Conservation (phyloP, 2,329 filamentous ascomycete species). For the Fusarium algeriense region DNA sequence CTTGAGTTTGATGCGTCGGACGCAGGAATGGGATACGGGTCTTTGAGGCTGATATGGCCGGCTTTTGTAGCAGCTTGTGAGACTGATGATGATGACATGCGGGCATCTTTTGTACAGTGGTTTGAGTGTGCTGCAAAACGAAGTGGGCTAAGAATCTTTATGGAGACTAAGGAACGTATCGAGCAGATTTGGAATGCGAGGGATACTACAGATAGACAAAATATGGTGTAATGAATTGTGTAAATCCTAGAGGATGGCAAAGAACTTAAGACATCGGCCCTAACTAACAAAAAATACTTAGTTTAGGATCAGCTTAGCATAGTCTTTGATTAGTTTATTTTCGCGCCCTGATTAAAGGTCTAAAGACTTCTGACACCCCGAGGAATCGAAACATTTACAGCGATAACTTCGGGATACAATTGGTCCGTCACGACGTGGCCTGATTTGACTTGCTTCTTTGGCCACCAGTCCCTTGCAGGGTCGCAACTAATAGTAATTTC, state of each 20-base stretch:
- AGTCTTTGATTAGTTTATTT: no score
- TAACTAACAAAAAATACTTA: no score
- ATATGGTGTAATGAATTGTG: no score
- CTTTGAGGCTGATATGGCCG: constrained; percentile 34
- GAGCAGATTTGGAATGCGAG: constrained; percentile 21
- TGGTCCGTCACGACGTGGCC: neutral
- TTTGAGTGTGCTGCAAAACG: constrained; percentile 16
- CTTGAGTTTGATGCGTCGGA: constrained; percentile 27
- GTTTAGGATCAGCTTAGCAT: no score
- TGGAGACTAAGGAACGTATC: constrained; percentile 19
- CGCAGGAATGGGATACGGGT: constrained; percentile 27
- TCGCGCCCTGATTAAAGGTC: no score
- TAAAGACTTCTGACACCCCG: no score
- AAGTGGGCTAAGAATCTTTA: constrained; percentile 30
- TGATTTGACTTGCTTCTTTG: neutral
- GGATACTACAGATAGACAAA: neutral
- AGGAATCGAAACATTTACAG: no score
- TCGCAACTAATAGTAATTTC: neutral
- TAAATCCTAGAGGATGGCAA: no score
- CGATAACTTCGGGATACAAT: no score
- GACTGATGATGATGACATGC: neutral
- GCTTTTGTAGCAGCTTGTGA: constrained; percentile 33
- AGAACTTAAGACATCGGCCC: no score
- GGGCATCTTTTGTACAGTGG: constrained; percentile 15
- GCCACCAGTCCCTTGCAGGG: no score